Percentiles rank a stretch among this genome's conserved stretches.
Conservation (phyloP, 768 basidiomycete genomes). For the Phlebiopsis gigantea region DNA sequence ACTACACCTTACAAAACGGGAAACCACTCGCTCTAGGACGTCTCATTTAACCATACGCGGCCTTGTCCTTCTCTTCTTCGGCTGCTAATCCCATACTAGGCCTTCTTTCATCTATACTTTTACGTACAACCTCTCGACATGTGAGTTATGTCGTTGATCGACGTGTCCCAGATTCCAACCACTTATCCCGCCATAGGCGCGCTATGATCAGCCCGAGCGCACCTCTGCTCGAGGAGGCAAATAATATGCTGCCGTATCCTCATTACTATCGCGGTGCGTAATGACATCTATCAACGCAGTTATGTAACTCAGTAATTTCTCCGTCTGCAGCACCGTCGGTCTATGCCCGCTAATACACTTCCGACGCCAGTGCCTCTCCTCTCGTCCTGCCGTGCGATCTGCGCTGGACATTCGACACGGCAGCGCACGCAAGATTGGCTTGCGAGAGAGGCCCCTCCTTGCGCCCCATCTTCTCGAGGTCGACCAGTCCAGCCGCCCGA, state of each 20-base stretch:
- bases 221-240: no score
- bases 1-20: constrained; percentile 1
- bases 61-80: not conserved
- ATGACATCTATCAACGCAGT: no score
- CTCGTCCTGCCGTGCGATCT: not conserved
- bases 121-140: not conserved
- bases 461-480: not conserved
- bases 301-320: not conserved
- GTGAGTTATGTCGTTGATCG: not conserved
- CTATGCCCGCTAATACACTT: not conserved
- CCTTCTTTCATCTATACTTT: not conserved
- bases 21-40: not conserved
- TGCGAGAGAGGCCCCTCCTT: not conserved
- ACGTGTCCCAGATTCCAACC: not conserved
- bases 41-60: constrained; percentile 1
- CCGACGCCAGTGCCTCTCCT: not conserved
- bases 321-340: not conserved
- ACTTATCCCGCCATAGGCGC: not conserved
- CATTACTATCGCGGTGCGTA: no score
- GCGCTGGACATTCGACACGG: not conserved
- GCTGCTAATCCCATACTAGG: not conserved
- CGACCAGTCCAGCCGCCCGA: not conserved
- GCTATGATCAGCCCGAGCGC: not conserved
- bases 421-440: no score
- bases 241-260: no score